Conservation (phyloP, 148 eudicot species). For the Camellia sinensis region DNA sequence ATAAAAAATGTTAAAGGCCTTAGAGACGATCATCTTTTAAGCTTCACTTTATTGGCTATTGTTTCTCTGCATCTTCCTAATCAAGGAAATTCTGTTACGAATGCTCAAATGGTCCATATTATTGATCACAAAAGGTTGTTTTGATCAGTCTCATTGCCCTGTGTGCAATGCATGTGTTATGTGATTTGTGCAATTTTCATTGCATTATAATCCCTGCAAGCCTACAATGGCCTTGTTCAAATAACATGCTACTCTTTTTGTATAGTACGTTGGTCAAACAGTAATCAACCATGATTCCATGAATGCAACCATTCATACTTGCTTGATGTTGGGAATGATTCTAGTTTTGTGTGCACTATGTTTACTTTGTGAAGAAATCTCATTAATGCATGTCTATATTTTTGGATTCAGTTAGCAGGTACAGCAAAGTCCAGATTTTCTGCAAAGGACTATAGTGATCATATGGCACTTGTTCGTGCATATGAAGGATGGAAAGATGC, state of each 20-base stretch:
- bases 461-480: slow-evolving; percentile 99
- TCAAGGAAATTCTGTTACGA: no score
- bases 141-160: not conserved
- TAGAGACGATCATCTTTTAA: no score
- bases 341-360: not conserved
- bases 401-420: slow-evolving; percentile 75
- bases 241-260: not conserved
- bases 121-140: not conserved
- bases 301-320: not conserved
- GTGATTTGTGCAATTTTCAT: not conserved
- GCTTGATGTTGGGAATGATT: not conserved
- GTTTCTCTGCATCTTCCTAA: no score
- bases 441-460: slow-evolving; percentile 99
- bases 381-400: not conserved
- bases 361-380: not conserved
- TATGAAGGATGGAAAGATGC: slow-evolving; percentile 99
- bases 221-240: not conserved
- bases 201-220: not conserved
- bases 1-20: no score
- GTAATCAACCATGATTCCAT: not conserved
- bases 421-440: slow-evolving; percentile 98
- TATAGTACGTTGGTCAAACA: not conserved
- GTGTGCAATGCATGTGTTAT: not conserved
- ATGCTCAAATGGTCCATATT: not conserved
- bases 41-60: no score